Base-by-base conservation (phyloP, 768 basidiomycete genomes). In the Leccinellum rugosiceps region DNA sequence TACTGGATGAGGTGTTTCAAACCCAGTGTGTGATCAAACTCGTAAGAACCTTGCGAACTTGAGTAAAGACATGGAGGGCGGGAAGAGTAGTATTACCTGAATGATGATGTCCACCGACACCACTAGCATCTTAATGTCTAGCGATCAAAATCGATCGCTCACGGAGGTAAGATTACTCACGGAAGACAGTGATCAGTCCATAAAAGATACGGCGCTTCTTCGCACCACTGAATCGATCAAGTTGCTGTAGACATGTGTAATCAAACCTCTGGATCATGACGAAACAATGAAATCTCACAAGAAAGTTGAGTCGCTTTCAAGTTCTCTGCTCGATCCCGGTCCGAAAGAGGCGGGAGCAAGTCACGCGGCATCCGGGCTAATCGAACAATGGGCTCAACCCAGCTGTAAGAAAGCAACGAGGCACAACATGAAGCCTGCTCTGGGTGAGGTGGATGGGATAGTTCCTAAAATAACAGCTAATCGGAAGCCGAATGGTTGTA, bases 151-250 rank as follows among this genome's bases (percentile, higher is more conserved):
- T 35, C 6, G 14, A 17, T 17, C 10, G 17, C 23, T 38, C 10
- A 13, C 2, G 14, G 3, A 4, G 2, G 17, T 9, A 38, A 11
- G 4, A 51, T 19, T 3, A 52, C 54, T 52, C 13, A 55, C 54
- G 49, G 34, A 55, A 52, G 48, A 55, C 32, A 17, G n/a, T 52
- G n/a, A 55, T 55, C 19, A 52, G 17, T 17, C 48, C 53, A 28
- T 35, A 51, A 38, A 55, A 35, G 13, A 55, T 52, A 15, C 52
- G 53, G 14, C 48, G 48, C 48, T 52, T 55, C 25, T 52, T 51
- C 10, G 48, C 53, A 17, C 53, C 53, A 17, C 26, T 21, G 10
- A 55, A 55, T 32, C 13, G 32, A 52, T 55, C 54, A 28, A 55
- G 26, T n/a, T 38, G 54, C 54, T 55, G 38, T 2, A 41, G 19